Evolutionary conservation across 2,329 filamentous ascomycete genomes (phyloP).

Genomic region (Myrmaecium sp.): DNA sequence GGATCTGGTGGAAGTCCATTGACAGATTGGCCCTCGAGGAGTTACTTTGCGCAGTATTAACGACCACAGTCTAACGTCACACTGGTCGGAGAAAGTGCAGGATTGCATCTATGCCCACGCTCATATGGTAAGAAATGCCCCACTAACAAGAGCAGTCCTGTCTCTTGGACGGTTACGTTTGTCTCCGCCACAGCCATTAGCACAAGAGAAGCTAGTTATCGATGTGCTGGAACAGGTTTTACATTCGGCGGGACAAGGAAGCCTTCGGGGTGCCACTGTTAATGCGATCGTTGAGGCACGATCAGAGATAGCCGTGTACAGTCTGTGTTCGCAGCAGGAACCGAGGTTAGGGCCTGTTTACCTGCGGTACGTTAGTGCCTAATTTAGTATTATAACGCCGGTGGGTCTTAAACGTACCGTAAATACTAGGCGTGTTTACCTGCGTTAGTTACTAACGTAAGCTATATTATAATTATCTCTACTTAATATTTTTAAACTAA

Average conservation of each 20-base stretch:
- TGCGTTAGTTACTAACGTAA: no score
- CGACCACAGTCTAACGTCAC: constrained; percentile 21
- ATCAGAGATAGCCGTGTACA: constrained; percentile 20
- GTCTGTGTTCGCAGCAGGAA: constrained; percentile 27
- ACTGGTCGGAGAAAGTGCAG: constrained; percentile 29
- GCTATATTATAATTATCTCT: no score
- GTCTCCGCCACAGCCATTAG: constrained; percentile 24
- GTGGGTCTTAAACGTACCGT: no score
- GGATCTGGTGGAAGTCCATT: constrained; percentile 15
- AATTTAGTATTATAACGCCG: no score
- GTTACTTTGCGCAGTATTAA: not conserved
- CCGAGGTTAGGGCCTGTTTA: no score
- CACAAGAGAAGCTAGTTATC: constrained; percentile 16
- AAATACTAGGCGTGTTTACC: no score
- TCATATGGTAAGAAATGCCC: constrained; percentile 18
- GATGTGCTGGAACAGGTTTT: constrained; percentile 10
- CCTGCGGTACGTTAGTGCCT: no score
- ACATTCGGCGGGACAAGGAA: no score
- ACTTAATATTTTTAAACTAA: no score
- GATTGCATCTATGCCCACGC: constrained; percentile 29
- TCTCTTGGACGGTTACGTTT: constrained; percentile 27
- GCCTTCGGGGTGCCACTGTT: constrained; percentile 15
- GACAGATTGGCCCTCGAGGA: no score
- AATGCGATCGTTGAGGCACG: constrained; percentile 18
- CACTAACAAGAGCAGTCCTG: constrained; percentile 19